Conservation (phyloP, 257 asterid genomes). For the Fraxinus anomala region DNA sequence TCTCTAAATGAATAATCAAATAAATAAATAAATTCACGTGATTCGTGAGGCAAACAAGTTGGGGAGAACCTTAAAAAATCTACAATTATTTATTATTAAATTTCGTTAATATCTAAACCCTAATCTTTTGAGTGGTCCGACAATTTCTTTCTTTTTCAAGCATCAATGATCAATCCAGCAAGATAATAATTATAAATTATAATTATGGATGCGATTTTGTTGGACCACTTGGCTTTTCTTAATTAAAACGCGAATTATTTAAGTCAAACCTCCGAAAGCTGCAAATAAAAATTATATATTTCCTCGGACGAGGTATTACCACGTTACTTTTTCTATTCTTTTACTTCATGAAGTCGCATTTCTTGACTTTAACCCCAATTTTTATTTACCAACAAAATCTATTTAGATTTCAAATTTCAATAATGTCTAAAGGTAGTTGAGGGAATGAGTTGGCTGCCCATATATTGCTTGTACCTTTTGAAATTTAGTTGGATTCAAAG, state of each 20-base stretch:
- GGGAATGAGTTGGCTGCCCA: background rate
- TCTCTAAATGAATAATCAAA: background rate
- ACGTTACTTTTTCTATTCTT: constrained; percentile 32
- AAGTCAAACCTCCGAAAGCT: constrained; percentile 21
- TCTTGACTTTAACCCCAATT: constrained; percentile 28
- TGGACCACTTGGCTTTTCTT: constrained; percentile 27
- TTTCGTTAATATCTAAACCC: background rate
- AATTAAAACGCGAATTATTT: constrained; percentile 32
- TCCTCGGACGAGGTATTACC: constrained; percentile 42
- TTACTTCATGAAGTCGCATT: constrained; percentile 18
- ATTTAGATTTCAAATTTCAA: background rate
- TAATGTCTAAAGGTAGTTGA: background rate
- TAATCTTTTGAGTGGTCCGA: background rate
- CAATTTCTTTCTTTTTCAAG: constrained; percentile 18
- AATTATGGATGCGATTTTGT: constrained; percentile 27
- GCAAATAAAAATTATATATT: constrained; percentile 16
- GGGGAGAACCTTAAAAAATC: constrained; percentile 15
- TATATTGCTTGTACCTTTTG: background rate
- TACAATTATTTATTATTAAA: background rate
- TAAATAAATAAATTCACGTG: constrained; percentile 1
- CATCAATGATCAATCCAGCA: constrained; percentile 16
- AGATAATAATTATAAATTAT: background rate
- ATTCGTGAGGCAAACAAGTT: background rate
- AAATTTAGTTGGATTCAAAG: constrained; percentile 27
- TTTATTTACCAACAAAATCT: constrained; percentile 46